phyloP scores from a whole-genome alignment of 371 early-diverging fungal genomes.

The Mucor lusitanicus region DNA sequence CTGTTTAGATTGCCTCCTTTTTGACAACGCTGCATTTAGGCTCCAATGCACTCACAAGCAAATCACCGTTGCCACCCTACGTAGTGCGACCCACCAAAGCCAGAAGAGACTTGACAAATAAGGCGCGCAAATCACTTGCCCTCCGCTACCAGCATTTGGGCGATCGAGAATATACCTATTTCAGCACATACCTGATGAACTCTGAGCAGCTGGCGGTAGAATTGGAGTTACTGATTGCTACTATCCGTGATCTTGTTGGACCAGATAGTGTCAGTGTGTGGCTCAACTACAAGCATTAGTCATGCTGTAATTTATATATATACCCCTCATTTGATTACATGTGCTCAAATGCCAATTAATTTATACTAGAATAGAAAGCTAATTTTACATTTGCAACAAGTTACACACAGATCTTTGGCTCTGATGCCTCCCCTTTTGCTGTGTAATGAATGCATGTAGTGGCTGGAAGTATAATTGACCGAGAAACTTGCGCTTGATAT shows the following conservation, averaged over 20 bases:
- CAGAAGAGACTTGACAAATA: conserved; percentile 40
- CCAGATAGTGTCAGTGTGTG: conserved; percentile 46
- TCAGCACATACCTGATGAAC: conserved; percentile 47
- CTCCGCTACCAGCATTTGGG: conserved; percentile 24
- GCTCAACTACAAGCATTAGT: conserved; percentile 48
- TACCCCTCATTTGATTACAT: not conserved
- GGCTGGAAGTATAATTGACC: not conserved
- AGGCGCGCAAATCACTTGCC: conserved; percentile 30
- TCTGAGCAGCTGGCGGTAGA: conserved; percentile 52
- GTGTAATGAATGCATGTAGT: not conserved
- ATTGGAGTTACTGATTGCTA: conserved; percentile 35
- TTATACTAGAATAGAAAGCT: not conserved
- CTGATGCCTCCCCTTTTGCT: too few relatives aligned
- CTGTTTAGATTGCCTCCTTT: conserved; percentile 37
- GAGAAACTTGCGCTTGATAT: not conserved
- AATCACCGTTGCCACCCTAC: conserved; percentile 46
- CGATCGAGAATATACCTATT: conserved; percentile 47
- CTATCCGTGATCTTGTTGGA: conserved; percentile 46
- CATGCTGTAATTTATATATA: too few relatives aligned
- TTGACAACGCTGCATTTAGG: conserved; percentile 44
- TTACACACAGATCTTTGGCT: not conserved
- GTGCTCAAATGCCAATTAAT: not conserved
- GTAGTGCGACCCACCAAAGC: conserved; percentile 44
- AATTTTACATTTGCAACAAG: not conserved
- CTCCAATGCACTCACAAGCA: conserved; percentile 45